Evolutionary conservation across 2,329 filamentous ascomycete genomes (phyloP).

Genomic region (Cordyceps farinosa): DNA sequence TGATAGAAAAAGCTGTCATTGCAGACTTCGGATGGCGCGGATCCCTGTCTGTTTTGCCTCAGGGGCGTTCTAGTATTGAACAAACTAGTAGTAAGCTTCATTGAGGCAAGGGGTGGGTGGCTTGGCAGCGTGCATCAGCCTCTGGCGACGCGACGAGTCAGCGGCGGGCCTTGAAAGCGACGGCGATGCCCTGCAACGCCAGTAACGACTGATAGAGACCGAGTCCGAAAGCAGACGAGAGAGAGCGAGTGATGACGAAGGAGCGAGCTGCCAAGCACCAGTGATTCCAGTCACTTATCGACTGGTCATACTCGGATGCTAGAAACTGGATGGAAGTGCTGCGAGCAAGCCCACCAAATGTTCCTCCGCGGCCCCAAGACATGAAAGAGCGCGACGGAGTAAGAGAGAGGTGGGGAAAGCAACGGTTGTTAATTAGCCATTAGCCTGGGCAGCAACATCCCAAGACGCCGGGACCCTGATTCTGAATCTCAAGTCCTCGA

Average conservation of each 20-base stretch:
- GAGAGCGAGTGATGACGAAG: background rate
- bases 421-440: background rate
- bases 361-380: background rate
- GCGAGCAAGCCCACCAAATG: background rate
- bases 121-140: background rate
- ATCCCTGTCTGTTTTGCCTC: background rate
- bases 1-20: background rate
- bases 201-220: background rate
- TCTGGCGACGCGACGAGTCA: background rate
- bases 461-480: background rate
- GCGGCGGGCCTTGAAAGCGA: background rate
- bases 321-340: background rate
- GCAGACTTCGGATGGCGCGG: slow-evolving; percentile 5
- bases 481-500: background rate
- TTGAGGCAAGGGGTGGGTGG: background rate
- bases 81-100: background rate
- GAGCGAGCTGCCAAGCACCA: background rate
- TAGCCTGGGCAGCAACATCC: background rate
- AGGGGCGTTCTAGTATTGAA: background rate
- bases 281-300: background rate
- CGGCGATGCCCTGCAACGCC: background rate
- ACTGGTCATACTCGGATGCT: background rate
- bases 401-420: background rate
- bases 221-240: background rate
- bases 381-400: background rate